Percentiles rank a stretch among this genome's conserved stretches.
These are phyloP conservation scores for Rhodotorula graminis DNA, from an alignment of 768 basidiomycete genomes.

Conservation along the genomic window DNA sequence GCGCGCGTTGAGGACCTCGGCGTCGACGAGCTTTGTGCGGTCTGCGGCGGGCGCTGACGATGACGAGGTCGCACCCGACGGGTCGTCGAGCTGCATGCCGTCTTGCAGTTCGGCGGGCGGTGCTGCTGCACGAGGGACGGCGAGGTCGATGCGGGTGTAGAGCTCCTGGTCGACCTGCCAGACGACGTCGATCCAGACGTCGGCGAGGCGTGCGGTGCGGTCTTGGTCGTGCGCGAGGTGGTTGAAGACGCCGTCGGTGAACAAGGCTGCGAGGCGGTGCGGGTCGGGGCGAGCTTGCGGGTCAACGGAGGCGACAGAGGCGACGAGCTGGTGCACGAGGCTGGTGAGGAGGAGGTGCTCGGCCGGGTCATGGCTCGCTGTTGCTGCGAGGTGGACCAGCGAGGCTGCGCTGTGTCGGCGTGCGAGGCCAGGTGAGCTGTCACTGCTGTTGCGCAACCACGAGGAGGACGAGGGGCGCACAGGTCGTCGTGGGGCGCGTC, in stretches of 20 bases:
- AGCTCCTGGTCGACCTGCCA: constrained; percentile 75
- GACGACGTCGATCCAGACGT: constrained; percentile 69
- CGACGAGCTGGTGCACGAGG: constrained; percentile 5
- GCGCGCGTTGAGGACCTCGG: constrained; percentile 62
- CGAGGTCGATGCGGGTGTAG: constrained; percentile 55
- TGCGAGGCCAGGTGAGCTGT: not conserved
- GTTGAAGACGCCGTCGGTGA: not conserved
- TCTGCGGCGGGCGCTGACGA: constrained; percentile 32
- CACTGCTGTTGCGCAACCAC: too few species aligned
- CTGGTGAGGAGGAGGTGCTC: not conserved
- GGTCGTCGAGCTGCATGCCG: constrained; percentile 44
- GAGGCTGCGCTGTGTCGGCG: not conserved
- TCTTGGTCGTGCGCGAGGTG: not conserved
- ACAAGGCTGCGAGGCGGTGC: not conserved
- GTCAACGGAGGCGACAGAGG: not conserved
- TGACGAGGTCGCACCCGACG: not conserved
- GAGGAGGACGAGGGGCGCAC: not conserved
- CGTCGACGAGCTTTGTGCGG: constrained; percentile 56
- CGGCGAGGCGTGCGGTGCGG: constrained; percentile 53
- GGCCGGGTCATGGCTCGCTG: not conserved
- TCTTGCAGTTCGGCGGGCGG: constrained; percentile 11
- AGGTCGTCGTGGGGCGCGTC: not conserved
- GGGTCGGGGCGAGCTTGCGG: not conserved
- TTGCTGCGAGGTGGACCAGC: not conserved
- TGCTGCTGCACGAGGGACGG: constrained; percentile 34